phyloP scores from a whole-genome alignment of 805 yeast genomes.

The Saturnispora ahearnii region DNA sequence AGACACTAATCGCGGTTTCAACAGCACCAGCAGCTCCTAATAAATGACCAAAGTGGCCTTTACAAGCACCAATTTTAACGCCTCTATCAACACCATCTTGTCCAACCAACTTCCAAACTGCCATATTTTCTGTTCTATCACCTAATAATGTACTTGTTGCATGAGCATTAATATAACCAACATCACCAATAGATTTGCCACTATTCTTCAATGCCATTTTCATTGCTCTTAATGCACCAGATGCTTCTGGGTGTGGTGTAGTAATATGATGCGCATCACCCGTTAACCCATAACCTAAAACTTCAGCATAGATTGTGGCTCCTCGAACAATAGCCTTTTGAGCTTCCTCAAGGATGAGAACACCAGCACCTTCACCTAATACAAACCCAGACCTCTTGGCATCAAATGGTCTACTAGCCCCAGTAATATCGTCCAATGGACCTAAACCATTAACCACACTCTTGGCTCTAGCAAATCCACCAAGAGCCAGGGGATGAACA shows the following conservation, averaged over 20 bases:
- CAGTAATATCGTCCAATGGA: slow-evolving; percentile 50
- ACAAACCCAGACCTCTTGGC: slow-evolving; percentile 74
- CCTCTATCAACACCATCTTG: slow-evolving; percentile 24
- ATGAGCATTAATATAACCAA: slow-evolving; percentile 88
- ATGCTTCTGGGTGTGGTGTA: slow-evolving; percentile 75
- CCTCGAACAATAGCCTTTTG: slow-evolving; percentile 66
- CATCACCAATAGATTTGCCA: slow-evolving; percentile 34
- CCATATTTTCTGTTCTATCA: slow-evolving; percentile 77
- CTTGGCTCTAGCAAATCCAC: slow-evolving; percentile 87
- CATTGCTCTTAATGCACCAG: slow-evolving; percentile 84
- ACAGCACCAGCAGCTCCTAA: slow-evolving; percentile 96
- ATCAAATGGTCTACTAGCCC: slow-evolving; percentile 87
- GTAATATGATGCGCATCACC: slow-evolving; percentile 94
- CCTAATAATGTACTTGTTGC: slow-evolving; percentile 92
- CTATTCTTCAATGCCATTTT: slow-evolving; percentile 55
- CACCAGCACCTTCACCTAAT: slow-evolving; percentile 87
- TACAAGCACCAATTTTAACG: slow-evolving; percentile 65
- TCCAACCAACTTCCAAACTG: slow-evolving; percentile 50
- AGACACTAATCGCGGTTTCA: slow-evolving; percentile 73
- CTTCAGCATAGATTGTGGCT: slow-evolving; percentile 66
- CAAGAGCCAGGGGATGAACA: slow-evolving; percentile 75
- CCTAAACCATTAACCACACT: slow-evolving; percentile 49
- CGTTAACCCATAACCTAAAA: slow-evolving; percentile 80
- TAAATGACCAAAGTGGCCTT: slow-evolving; percentile 89
- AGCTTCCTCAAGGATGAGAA: slow-evolving; percentile 64